Evolutionary conservation across 1,284 basidiomycete species (phyloP).

Genomic region (Vanrija sp.): DNA sequence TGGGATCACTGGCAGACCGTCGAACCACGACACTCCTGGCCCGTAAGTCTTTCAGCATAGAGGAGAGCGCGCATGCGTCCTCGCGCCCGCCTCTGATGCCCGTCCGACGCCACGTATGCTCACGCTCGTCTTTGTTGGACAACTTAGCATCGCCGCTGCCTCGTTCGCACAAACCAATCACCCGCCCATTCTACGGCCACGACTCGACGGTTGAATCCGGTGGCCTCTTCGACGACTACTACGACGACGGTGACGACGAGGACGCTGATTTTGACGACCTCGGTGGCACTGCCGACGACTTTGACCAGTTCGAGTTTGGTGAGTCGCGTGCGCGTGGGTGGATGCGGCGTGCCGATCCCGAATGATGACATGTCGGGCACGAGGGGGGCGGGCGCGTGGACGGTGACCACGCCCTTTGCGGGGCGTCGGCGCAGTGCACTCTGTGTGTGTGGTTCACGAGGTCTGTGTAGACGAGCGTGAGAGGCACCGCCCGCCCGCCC

Average conservation of each 20-base stretch:
- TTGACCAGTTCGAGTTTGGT: slow-evolving; percentile 14
- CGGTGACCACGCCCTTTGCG: no score
- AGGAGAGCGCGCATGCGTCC: no score
- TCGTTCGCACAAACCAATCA: slow-evolving; percentile 7
- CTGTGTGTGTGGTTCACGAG: no score
- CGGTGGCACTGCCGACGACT: slow-evolving; percentile 14
- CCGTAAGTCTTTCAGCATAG: slow-evolving; percentile 22
- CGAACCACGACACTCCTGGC: slow-evolving; percentile 17
- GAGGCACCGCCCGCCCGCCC: no score
- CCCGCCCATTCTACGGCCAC: slow-evolving; percentile 22
- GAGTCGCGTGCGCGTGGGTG: neutral
- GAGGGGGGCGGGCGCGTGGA: no score
- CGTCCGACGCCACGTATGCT: neutral
- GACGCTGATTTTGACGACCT: slow-evolving; percentile 20
- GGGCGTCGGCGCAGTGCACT: no score
- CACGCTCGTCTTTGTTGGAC: neutral
- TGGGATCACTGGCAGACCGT: slow-evolving; percentile 14
- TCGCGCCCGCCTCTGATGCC: neutral
- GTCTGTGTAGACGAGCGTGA: no score
- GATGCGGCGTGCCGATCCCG: no score
- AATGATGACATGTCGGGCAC: no score
- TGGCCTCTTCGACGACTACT: slow-evolving; percentile 13
- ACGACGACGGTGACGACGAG: slow-evolving; percentile 28
- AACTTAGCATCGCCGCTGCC: slow-evolving; percentile 3
- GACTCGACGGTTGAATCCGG: slow-evolving; percentile 18